Base-by-base conservation (phyloP, 1,284 basidiomycete genomes). In the Malassezia equina region DNA sequence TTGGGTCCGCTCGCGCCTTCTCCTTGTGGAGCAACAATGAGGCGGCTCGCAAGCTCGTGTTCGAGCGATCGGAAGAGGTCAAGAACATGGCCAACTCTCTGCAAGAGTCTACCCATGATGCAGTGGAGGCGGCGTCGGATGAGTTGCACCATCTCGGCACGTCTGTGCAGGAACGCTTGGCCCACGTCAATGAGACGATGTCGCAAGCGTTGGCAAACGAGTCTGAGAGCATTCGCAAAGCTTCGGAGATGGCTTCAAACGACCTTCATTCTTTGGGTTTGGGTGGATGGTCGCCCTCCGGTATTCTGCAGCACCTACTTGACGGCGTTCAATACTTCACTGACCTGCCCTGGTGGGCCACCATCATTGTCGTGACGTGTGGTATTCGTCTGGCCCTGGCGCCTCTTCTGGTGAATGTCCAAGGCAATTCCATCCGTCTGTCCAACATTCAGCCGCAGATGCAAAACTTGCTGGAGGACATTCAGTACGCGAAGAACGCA, bases 191-290 rank as follows among this genome's bases (percentile, higher is more conserved):
- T 15, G 39, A 50, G 9, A 17, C 47, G n/a, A 21, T 42, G n/a
- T 24, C 15, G 7, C 17, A 23, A 15, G 23, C 8, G 2, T 11
- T 55, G 15, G 13, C 19, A 9, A 33, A 43, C 6, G 53, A 55
- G 15, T 15, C 19, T 12, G 49, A 51, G 21, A 31, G 29, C 4
- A 32, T 57, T 15, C 25, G 24, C 12, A 9, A 47, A 9, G 50
- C 55, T n/a, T 36, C 50, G 28, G 32, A 57, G 17, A 13, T 42
- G 5, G 49, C 50, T 2, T 47, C 55, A 11, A 47, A 27, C 6
- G 88, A 91, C 76, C 79, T 93, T 32, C 80, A 83, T 19, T 80
- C 84, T 11, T 78, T 90, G 36, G 90, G 87, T 3, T 78, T 91
- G 4, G 79, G 80, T 17, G 77, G 80, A 51, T 83, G 80, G 75